Evolutionary conservation across 768 basidiomycete genomes (phyloP), one percentile per base, ranked within the genome.

Genomic region (Trametes cingulata): DNA sequence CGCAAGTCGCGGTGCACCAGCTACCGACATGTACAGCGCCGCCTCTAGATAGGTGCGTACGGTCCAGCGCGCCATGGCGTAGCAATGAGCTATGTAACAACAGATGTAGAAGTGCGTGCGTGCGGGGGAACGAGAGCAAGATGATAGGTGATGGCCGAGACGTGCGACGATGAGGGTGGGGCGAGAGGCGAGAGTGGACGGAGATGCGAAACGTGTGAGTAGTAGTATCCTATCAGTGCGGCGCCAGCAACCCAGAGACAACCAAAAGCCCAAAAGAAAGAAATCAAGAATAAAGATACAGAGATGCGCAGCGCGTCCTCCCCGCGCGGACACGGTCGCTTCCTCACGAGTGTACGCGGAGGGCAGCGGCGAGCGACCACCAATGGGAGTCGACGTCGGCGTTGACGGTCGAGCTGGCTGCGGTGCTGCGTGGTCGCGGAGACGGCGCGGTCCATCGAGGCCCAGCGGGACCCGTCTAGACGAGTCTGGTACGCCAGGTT

Each of bases 1-100:
- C 48, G 48, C 48, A 33, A 49, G 33, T 49, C 42, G 48, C 48
- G 48, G 48, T 49, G 48, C 48, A 49, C 48, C 47, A 33, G 29
- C 33, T 15, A 49, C 2, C 48, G 33, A 35, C 27, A 24, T 2
- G 29, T 7, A 12, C 17, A 9, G 19, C 29, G 29, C 10, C 29
- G 29, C 29, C 29, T 33, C 29, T 33, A n/a, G n/a, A n/a, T n/a
- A n/a, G n/a, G n/a, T n/a, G n/a, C n/a, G n/a, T n/a, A 33, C 29
- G 6, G 10, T 33, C 29, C 29, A 33, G 29, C 29, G 29, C 4
- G 29, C 29, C 10, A 33, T 33, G n/a, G n/a, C n/a, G 29, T 33
- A 33, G 29, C 29, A 10, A 33, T 4, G 4, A 33, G 10, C 29
- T 33, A 33, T 33, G 29, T 24, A 47, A 27, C n/a, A 47, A 22